Base-by-base conservation (phyloP, 306 rosid genomes). In the Acacia melanoxylon region DNA sequence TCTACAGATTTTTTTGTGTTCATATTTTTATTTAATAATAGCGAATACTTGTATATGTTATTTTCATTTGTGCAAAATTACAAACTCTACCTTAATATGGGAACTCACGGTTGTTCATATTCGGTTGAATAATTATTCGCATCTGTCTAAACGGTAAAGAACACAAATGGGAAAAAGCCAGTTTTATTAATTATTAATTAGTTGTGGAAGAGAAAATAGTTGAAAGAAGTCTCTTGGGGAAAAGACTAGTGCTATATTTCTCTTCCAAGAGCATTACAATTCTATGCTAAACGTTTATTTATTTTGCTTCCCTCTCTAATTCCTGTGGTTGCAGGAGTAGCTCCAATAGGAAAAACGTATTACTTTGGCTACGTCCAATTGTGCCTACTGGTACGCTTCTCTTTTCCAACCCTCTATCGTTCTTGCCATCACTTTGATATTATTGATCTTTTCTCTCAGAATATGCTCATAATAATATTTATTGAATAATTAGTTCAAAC, bases 271-370 rank as follows among this genome's bases (percentile, higher is more conserved):
- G 37, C 54, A 65, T 75, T 78, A 75, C 61, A 82, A 69, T 66
- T 73, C 40, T 70, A 70, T 82, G 33, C 74, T 46, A 72, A 48
- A 40, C 41, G 61, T 41, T 12, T 54, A 72, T 75, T 81, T 79
- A 66, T 79, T 63, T 76, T 59, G 78, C 75, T 85, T 79, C 86
- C 84, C 82, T 78, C 86, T 86, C 85, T 80, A 78, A 77, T 86
- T 86, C 79, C 69, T 83, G 78, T 88, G 88, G 87, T 89, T 91
- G 92, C 96, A 91, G 96, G 96, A 84, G 68, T 84, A 86, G 79
- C 88, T 81, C 89, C 82, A 85, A 84, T 89, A 86, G 86, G 89
- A 88, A 78, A 86, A 79, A 51, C 82, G 61, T 88, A 35, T 72
- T 85, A 76, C 82, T 86, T 87, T 76, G 93, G 93, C 91, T 74